A percentile compares a stretch with the other conserved stretches of the same genome.
Conservation (phyloP, 345 rosid genomes). For the Aurinia saxatilis region DNA sequence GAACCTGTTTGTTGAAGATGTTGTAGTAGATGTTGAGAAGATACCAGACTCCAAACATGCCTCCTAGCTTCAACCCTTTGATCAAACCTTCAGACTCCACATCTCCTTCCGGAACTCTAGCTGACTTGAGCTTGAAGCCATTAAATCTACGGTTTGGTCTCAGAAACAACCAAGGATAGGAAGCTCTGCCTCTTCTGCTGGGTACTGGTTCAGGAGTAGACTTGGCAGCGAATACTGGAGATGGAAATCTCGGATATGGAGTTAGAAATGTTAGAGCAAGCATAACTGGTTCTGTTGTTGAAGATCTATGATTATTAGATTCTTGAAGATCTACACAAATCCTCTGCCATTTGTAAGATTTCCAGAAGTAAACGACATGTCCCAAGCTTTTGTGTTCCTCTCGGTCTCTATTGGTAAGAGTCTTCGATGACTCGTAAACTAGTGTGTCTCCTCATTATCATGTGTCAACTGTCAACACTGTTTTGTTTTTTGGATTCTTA, state of each 20-base stretch:
- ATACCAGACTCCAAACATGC: conserved; percentile 68
- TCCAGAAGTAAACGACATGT: neutral
- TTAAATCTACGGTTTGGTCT: conserved; percentile 6
- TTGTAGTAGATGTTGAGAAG: conserved; percentile 63
- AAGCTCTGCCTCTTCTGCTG: conserved; percentile 8
- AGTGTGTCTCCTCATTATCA: neutral
- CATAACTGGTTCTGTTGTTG: conserved; percentile 1
- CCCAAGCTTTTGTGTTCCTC: neutral
- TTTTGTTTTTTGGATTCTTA: neutral
- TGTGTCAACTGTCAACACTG: neutral
- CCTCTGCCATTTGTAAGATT: neutral
- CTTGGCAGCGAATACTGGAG: conserved; percentile 9
- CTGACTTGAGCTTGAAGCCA: conserved; percentile 35
- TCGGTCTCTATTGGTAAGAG: conserved; percentile 4
- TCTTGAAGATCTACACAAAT: neutral
- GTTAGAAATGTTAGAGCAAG: neutral
- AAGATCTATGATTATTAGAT: neutral
- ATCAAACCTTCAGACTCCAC: conserved; percentile 19
- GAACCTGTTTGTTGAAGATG: conserved; percentile 74
- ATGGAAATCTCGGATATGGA: conserved; percentile 17
- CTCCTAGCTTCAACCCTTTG: conserved; percentile 34
- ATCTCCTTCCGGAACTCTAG: conserved; percentile 37
- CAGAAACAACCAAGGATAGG: neutral
- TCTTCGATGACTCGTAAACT: neutral
- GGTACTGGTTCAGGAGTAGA: neutral